Evolutionary conservation across 371 early-diverging fungal species (phyloP).

Genomic region (Mortierella sp.): DNA sequence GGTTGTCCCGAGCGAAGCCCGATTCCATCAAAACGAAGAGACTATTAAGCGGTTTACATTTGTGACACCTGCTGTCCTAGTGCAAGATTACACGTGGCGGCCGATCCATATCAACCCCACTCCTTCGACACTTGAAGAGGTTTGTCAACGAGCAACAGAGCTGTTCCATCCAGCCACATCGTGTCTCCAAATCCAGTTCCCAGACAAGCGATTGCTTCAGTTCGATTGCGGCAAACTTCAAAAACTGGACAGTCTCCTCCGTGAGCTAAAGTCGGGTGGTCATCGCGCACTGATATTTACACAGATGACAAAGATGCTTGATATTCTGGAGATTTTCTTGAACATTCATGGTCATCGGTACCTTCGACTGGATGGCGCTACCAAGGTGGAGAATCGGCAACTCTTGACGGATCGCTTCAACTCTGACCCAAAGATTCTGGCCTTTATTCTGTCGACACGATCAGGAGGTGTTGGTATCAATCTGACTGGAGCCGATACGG

Average conservation of each 20-base stretch:
- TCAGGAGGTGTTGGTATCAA: conserved; percentile 98
- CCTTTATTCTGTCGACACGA: conserved; percentile 92
- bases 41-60: conserved; percentile 73
- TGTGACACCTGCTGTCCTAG: conserved; percentile 72
- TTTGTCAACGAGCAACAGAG: conserved; percentile 45
- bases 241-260: conserved; percentile 81
- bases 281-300: conserved; percentile 96
- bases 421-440: conserved; percentile 81
- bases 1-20: conserved; percentile 59
- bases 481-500: conserved; percentile 95
- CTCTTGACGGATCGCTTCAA: conserved; percentile 90
- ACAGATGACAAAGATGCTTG: conserved; percentile 98
- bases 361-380: conserved; percentile 88
- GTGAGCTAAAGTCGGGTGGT: conserved; percentile 76
- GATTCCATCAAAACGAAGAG: conserved; percentile 58
- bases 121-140: conserved; percentile 13
- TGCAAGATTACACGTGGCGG: conserved; percentile 42
- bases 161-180: conserved; percentile 67
- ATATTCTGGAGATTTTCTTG: conserved; percentile 96
- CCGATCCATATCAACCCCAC: conserved; percentile 24
- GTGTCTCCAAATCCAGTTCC: conserved; percentile 80
- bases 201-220: conserved; percentile 86
- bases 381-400: conserved; percentile 86
- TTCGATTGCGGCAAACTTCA: conserved; percentile 93
- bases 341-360: conserved; percentile 89